These are phyloP conservation scores for Roridomyces roridus DNA, from an alignment of 768 basidiomycete species.

Conservation along the genomic window DNA sequence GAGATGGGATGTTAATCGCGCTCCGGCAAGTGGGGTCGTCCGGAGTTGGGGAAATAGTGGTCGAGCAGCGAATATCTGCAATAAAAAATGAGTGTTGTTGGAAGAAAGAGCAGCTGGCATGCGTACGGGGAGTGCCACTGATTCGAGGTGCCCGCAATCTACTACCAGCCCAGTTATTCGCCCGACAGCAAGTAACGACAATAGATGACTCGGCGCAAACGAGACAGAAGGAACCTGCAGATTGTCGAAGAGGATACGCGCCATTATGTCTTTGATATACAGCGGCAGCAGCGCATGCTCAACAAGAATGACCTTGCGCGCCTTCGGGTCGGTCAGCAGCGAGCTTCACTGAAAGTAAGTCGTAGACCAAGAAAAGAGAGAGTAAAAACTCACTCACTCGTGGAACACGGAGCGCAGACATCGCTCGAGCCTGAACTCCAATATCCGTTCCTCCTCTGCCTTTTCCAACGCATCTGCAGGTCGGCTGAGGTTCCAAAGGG, in stretches of 20 bases:
- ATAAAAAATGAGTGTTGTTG: neutral
- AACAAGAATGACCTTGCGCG: slow-evolving; percentile 91
- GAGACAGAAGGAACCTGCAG: slow-evolving; percentile 93
- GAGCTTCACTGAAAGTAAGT: slow-evolving; percentile 62
- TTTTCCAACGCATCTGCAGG: slow-evolving; percentile 60
- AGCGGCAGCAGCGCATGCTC: slow-evolving; percentile 90
- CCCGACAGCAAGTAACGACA: slow-evolving; percentile 85
- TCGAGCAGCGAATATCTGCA: slow-evolving; percentile 86
- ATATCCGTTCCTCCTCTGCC: slow-evolving; percentile 75
- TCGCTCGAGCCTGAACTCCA: slow-evolving; percentile 72
- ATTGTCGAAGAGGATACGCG: slow-evolving; percentile 88
- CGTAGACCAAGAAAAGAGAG: too few species aligned
- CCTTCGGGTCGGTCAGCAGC: slow-evolving; percentile 92
- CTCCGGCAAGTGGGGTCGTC: slow-evolving; percentile 90
- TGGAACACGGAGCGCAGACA: slow-evolving; percentile 82
- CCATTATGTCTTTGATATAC: slow-evolving; percentile 87
- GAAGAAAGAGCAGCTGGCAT: neutral
- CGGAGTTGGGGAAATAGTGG: slow-evolving; percentile 84
- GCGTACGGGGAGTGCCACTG: slow-evolving; percentile 84
- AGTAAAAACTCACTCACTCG: too few species aligned
- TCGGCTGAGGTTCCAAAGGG: slow-evolving; percentile 68
- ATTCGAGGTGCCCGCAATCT: slow-evolving; percentile 92
- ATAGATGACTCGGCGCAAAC: slow-evolving; percentile 87
- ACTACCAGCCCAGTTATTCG: slow-evolving; percentile 92
- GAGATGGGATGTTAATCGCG: slow-evolving; percentile 78